A percentile compares a stretch with the other conserved stretches of the same genome.
Conservation (phyloP, 306 rosid genomes). For the Fragaria nilgerrensis region DNA sequence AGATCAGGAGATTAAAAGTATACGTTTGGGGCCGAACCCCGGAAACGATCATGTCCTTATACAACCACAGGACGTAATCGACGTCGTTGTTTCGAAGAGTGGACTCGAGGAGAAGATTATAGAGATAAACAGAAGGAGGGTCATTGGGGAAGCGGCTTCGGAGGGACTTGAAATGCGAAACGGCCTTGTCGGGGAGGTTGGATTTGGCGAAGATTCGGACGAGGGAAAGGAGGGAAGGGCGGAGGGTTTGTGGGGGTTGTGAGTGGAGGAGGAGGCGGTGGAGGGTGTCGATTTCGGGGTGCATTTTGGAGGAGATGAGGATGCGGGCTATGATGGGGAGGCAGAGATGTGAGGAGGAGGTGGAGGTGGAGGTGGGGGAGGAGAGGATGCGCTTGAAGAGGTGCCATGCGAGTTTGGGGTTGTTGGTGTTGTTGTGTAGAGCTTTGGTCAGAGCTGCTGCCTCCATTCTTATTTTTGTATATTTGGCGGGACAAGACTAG, state of each 20-base stretch:
- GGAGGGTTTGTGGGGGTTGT: constrained; percentile 43
- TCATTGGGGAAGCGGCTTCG: constrained; percentile 49
- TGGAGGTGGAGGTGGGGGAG: constrained; percentile 15
- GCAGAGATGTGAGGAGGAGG: constrained; percentile 23
- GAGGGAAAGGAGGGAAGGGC: constrained; percentile 43
- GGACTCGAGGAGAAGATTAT: constrained; percentile 61
- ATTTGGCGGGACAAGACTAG: too few relatives aligned
- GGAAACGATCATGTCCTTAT: constrained; percentile 65
- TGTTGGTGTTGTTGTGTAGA: constrained; percentile 46
- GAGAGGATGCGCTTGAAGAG: constrained; percentile 66
- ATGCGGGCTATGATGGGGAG: constrained; percentile 51
- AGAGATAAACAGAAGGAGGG: constrained; percentile 47
- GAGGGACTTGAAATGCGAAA: constrained; percentile 61
- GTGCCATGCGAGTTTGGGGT: constrained; percentile 79
- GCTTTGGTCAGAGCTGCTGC: constrained; percentile 43
- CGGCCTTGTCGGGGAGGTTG: constrained; percentile 44
- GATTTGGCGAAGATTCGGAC: constrained; percentile 42
- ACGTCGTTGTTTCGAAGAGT: constrained; percentile 38
- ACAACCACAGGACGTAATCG: constrained; percentile 55
- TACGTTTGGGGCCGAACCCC: constrained; percentile 64
- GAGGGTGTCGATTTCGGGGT: constrained; percentile 51
- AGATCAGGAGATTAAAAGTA: constrained; percentile 70
- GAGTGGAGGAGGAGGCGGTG: constrained; percentile 38
- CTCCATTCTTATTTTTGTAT: constrained; percentile 28
- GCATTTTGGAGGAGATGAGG: constrained; percentile 58